Percentiles rank a stretch among this genome's conserved stretches.
These are phyloP conservation scores for Vigna nakashimae DNA, from an alignment of 306 rosid genomes.

Conservation along the genomic window DNA sequence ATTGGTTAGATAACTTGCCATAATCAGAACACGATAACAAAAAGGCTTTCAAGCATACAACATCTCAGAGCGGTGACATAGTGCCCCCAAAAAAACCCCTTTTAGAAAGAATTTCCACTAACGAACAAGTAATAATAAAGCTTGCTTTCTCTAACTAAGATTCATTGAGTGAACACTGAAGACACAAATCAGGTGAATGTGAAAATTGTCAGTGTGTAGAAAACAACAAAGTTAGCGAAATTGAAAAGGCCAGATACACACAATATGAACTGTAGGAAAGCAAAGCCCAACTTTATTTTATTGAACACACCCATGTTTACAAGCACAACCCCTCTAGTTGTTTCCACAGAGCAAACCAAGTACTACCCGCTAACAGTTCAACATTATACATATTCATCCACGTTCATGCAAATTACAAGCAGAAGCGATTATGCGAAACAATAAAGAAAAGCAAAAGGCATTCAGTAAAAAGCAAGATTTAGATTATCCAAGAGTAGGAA, in stretches of 20 bases:
- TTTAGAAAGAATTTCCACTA: constrained; percentile 5
- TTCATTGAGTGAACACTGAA: constrained; percentile 25
- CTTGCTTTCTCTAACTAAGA: constrained; percentile 23
- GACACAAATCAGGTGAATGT: constrained; percentile 25
- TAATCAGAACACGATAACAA: constrained; percentile 8
- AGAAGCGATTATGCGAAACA: constrained; percentile 23
- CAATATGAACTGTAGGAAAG: constrained; percentile 6
- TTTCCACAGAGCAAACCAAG: constrained; percentile 8
- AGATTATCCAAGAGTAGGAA: not conserved
- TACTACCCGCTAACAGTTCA: constrained; percentile 35
- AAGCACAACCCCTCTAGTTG: constrained; percentile 2
- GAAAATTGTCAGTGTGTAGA: not conserved
- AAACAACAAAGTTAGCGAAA: constrained; percentile 6
- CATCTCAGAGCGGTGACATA: constrained; percentile 10
- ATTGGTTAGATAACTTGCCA: constrained; percentile 16
- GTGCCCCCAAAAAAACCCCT: not conserved
- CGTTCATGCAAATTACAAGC: not conserved
- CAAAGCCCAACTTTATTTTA: not conserved
- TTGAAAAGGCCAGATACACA: constrained; percentile 16
- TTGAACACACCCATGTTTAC: not conserved
- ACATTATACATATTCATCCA: not conserved
- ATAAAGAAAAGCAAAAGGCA: not conserved
- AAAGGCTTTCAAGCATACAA: constrained; percentile 8
- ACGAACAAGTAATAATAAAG: not conserved
- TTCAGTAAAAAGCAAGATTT: constrained; percentile 15